Base-by-base conservation (phyloP, 352 stramenopile species). In the Pythium folliculosum region DNA sequence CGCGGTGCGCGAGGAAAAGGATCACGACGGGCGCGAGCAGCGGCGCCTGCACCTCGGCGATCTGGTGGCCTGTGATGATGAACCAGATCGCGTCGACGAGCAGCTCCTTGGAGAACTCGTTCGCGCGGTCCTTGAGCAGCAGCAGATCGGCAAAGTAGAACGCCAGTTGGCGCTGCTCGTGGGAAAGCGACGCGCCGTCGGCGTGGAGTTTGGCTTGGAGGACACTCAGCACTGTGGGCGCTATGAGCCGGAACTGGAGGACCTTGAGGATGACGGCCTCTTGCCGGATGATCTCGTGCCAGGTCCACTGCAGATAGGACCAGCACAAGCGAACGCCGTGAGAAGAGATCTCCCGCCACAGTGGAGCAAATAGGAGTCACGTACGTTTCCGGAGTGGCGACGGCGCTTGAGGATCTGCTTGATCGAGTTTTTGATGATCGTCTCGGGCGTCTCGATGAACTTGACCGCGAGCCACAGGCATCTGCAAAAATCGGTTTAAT, bases 391-490 rank as follows among this genome's bases (percentile, higher is more conserved):
- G 2, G 82, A 85, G 30, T 83, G 76, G 17, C 78, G 73, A 32
- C 82, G 70, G 25, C 78, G 72, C 67, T 91, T 78, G 5, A 89
- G 60, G 64, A 88, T 90, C 30, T 76, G 69, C 63, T 90, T 90
- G 62, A 91, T 86, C 22, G 54, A 67, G 55, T 89, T 88, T 30
- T 76, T 64, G 4, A 59, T 72, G 63, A 90, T 90, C 23, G 77
- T 91, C 47, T 68, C 70, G 0, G 81, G 76, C 0, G 81, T 89
- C 63, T 91, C 80, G 8, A 86, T 73, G 37, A 91, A 90, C 70
- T 91, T 90, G 70, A 89, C 78, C 9, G 83, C 79, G 37, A 91
- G 82, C 83, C 83, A 90, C 12, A 91, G 71, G 19, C 81, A 91
- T 0, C 79, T 89, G 60, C 23, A 65, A 8, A 45, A n/a, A 65